Percentiles rank a stretch among this genome's conserved stretches.
phyloP scores from a whole-genome alignment of 2,329 filamentous ascomycete genomes.

The Diplodia scrobiculata region DNA sequence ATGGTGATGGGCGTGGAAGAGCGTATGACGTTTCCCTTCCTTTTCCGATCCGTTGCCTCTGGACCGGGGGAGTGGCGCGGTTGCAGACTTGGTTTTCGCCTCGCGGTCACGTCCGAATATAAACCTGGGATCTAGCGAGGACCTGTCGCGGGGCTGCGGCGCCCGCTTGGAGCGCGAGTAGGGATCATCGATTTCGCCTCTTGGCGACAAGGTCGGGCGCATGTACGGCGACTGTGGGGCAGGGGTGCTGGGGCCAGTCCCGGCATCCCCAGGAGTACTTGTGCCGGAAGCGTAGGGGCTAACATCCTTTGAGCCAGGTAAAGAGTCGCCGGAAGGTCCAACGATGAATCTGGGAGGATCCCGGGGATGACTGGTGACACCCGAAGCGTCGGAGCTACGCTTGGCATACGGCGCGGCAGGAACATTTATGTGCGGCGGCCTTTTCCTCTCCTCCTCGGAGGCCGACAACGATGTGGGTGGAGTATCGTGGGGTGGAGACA shows the following conservation, averaged over 20 bases:
- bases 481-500: constrained; percentile 59
- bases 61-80: constrained; percentile 49
- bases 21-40: constrained; percentile 56
- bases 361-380: constrained; percentile 50
- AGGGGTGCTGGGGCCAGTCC: constrained; percentile 43
- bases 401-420: constrained; percentile 40
- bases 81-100: constrained; percentile 38
- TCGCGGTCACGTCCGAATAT: constrained; percentile 68
- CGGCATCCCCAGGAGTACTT: constrained; percentile 49
- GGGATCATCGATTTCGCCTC: constrained; percentile 78
- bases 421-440: constrained; percentile 39
- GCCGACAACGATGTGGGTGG: constrained; percentile 49
- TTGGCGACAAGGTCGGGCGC: constrained; percentile 71
- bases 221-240: constrained; percentile 64
- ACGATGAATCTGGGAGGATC: constrained; percentile 59
- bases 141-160: constrained; percentile 66
- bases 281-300: constrained; percentile 63
- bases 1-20: constrained; percentile 58
- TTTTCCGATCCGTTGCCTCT: constrained; percentile 44
- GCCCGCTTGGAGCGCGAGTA: constrained; percentile 81
- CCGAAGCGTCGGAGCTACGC: constrained; percentile 20
- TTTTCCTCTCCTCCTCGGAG: constrained; percentile 28
- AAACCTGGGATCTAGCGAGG: constrained; percentile 76
- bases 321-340: constrained; percentile 59
- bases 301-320: constrained; percentile 58